These are phyloP conservation scores for Tetrahymena malaccensis DNA, from an alignment of 73 alveolate species.

Conservation along the genomic window DNA sequence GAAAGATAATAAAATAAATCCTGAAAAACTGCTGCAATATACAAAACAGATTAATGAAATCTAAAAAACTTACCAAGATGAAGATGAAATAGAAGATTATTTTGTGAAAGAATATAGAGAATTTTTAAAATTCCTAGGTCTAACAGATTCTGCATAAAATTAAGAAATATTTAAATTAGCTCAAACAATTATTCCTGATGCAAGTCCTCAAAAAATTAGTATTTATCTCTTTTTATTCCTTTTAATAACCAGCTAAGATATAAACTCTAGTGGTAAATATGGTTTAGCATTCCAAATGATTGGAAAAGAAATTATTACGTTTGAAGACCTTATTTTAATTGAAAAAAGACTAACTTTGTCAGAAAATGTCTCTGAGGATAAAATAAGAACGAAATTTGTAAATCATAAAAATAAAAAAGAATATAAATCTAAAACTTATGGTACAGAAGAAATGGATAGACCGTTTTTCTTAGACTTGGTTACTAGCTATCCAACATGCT, in stretches of 20 bases:
- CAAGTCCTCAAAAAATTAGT: background rate
- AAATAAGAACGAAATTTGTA: background rate
- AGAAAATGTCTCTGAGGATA: background rate
- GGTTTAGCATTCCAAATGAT: background rate
- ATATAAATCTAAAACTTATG: background rate
- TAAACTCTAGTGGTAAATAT: background rate
- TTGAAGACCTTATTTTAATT: background rate
- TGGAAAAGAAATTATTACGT: background rate
- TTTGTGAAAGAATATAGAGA: background rate
- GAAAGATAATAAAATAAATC: background rate
- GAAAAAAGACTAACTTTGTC: background rate
- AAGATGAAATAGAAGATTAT: background rate
- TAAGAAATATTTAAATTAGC: background rate
- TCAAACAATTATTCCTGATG: background rate
- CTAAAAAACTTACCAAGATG: background rate
- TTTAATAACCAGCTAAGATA: background rate
- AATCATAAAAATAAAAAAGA: background rate
- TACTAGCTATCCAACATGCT: background rate
- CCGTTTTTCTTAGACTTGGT: background rate
- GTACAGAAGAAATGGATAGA: background rate
- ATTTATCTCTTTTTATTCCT: background rate
- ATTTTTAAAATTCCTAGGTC: background rate
- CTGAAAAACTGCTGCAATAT: background rate
- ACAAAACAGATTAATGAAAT: background rate
- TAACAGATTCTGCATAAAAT: background rate